Evolutionary conservation across 116 monocot genomes (phyloP).

Genomic region (Zostera marina): DNA sequence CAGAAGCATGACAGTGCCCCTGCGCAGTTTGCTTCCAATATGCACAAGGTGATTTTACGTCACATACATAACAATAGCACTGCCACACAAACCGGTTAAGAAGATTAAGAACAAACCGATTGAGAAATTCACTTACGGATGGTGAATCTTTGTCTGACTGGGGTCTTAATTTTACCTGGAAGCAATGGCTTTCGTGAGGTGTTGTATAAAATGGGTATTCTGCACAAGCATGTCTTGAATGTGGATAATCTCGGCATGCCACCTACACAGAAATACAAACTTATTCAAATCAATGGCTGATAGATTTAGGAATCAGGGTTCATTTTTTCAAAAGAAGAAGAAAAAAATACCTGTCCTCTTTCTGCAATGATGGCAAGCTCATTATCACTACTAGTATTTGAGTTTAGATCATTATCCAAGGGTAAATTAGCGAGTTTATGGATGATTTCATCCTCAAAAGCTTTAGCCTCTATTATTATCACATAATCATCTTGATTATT

Average conservation of each 20-base stretch:
- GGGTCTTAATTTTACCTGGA: slow-evolving; percentile 15
- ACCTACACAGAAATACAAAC: slow-evolving; percentile 15
- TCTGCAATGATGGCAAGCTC: slow-evolving; percentile 17
- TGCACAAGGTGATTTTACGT: slow-evolving; percentile 18
- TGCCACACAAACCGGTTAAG: background rate
- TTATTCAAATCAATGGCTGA: background rate
- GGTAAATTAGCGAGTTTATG: slow-evolving; percentile 1
- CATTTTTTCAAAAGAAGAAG: background rate
- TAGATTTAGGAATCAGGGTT: background rate
- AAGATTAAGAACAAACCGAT: no score
- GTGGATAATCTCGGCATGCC: slow-evolving; percentile 54
- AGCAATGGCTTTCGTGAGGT: slow-evolving; percentile 28
- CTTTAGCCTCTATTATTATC: background rate
- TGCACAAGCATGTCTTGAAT: slow-evolving; percentile 38
- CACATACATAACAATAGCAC: slow-evolving; percentile 23
- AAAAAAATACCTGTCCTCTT: slow-evolving; percentile 18
- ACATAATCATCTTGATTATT: background rate
- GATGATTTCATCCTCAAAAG: background rate
- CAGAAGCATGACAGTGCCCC: slow-evolving; percentile 28
- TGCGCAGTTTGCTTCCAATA: slow-evolving; percentile 7
- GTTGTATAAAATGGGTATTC: slow-evolving; percentile 28
- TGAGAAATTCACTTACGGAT: no score
- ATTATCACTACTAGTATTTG: slow-evolving; percentile 5
- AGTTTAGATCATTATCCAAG: background rate
- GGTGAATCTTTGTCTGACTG: background rate